Evolutionary conservation across 306 rosid species (phyloP).

Genomic region (Datisca glomerata): DNA sequence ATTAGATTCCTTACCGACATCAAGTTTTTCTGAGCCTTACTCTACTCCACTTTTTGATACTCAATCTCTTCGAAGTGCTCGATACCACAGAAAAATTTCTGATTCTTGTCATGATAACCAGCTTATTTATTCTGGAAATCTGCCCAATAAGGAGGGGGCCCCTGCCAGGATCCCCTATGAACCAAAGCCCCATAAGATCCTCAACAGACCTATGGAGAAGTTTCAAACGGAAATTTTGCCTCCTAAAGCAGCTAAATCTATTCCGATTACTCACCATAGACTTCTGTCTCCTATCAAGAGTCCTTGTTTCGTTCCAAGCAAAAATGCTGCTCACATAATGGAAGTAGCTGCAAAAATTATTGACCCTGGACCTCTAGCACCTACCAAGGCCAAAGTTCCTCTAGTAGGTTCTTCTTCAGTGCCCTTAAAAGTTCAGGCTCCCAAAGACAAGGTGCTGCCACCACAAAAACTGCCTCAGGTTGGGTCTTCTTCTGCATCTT

Average conservation of each 20-base stretch:
- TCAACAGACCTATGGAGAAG: conserved; percentile 70
- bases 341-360: conserved; percentile 94
- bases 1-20: conserved; percentile 66
- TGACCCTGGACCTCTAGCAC: conserved; percentile 51
- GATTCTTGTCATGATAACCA: conserved; percentile 38
- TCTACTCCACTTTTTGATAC: conserved; percentile 57
- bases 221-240: conserved; percentile 91
- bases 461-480: conserved; percentile 37
- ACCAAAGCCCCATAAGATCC: conserved; percentile 38
- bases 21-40: conserved; percentile 49
- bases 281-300: conserved; percentile 85
- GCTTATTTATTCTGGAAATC: conserved; percentile 42
- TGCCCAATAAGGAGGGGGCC: conserved; percentile 30
- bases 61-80: conserved; percentile 50
- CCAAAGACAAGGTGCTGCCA: conserved; percentile 62
- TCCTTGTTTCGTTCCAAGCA: conserved; percentile 63
- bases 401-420: conserved; percentile 36
- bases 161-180: conserved; percentile 37
- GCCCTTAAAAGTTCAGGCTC: conserved; percentile 67
- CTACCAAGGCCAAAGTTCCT: conserved; percentile 41
- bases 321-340: conserved; percentile 83
- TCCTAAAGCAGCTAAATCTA: conserved; percentile 82
- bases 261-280: conserved; percentile 84
- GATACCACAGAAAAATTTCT: conserved; percentile 31
- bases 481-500: conserved; percentile 41